phyloP scores from a whole-genome alignment of 192 early-diverging fungal species.

The Dimargaris cristalligena region DNA sequence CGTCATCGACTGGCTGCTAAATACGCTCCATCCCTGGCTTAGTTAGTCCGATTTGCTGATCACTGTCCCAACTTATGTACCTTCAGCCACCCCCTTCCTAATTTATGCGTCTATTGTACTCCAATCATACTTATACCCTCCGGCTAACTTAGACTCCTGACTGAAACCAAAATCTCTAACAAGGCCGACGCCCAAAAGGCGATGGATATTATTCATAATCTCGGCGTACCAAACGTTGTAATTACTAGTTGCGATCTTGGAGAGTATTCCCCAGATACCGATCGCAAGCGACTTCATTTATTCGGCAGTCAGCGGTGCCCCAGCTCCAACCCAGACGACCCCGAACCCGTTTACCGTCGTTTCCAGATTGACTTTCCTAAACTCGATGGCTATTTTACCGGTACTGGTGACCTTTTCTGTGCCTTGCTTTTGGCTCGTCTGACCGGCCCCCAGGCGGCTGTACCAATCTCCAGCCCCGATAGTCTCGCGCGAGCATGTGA shows the following conservation, averaged over 20 bases:
- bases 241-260: constrained; percentile 53
- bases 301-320: constrained; percentile 24
- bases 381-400: constrained; percentile 64
- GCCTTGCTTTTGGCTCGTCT: constrained; percentile 51
- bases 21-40: no score
- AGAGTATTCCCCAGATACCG: not conserved
- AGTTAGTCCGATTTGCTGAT: no score
- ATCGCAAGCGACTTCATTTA: constrained; percentile 20
- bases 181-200: constrained; percentile 33
- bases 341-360: no score
- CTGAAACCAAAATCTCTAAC: constrained; percentile 32
- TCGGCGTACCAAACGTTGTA: constrained; percentile 50
- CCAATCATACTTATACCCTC: no score
- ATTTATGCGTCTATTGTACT: no score
- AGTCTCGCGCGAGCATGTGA: constrained; percentile 36
- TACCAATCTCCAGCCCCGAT: constrained; percentile 11
- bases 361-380: constrained; percentile 62
- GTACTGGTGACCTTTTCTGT: constrained; percentile 83
- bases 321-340: no score
- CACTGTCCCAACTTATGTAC: no score
- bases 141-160: constrained; percentile 37
- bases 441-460: constrained; percentile 3
- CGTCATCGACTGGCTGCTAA: no score
- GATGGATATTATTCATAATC: constrained; percentile 41
- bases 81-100: no score